phyloP scores from a whole-genome alignment of 768 basidiomycete genomes.

The Agaricus bisporus region DNA sequence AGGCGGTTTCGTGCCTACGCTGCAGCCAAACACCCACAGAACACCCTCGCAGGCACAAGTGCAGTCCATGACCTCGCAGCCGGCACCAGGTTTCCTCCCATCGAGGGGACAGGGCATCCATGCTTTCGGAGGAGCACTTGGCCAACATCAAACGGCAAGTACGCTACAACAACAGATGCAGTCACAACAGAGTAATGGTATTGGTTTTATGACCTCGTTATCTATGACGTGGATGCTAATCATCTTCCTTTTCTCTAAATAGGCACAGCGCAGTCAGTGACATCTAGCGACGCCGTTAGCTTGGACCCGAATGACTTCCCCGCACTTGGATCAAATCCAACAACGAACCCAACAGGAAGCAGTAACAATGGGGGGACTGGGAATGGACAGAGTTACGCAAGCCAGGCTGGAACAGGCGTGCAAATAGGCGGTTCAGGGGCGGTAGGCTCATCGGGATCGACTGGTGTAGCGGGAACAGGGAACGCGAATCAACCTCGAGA shows the following conservation, averaged over 20 bases:
- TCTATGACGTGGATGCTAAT: neutral
- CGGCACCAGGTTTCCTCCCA: slow-evolving; percentile 57
- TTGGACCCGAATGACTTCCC: slow-evolving; percentile 87
- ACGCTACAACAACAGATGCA: slow-evolving; percentile 40
- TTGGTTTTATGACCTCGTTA: slow-evolving; percentile 15
- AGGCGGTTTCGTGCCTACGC: slow-evolving; percentile 46
- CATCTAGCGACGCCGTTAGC: slow-evolving; percentile 61
- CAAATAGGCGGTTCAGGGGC: slow-evolving; percentile 33
- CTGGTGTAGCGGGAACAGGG: slow-evolving; percentile 28
- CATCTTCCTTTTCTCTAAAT: neutral
- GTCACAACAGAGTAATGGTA: slow-evolving; percentile 50
- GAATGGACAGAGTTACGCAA: slow-evolving; percentile 70
- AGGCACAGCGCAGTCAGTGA: slow-evolving; percentile 18
- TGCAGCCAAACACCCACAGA: slow-evolving; percentile 58
- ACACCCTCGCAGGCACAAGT: slow-evolving; percentile 47
- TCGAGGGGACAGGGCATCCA: slow-evolving; percentile 58
- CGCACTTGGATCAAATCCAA: slow-evolving; percentile 65
- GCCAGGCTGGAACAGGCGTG: slow-evolving; percentile 68
- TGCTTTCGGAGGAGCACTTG: slow-evolving; percentile 56
- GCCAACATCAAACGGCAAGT: slow-evolving; percentile 41
- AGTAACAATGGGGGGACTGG: slow-evolving; percentile 28
- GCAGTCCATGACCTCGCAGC: slow-evolving; percentile 50
- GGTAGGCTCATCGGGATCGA: slow-evolving; percentile 27
- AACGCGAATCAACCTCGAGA: slow-evolving; percentile 45
- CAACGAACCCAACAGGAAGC: slow-evolving; percentile 34